Evolutionary conservation across 768 basidiomycete species (phyloP).

Genomic region (Suillus paluster): DNA sequence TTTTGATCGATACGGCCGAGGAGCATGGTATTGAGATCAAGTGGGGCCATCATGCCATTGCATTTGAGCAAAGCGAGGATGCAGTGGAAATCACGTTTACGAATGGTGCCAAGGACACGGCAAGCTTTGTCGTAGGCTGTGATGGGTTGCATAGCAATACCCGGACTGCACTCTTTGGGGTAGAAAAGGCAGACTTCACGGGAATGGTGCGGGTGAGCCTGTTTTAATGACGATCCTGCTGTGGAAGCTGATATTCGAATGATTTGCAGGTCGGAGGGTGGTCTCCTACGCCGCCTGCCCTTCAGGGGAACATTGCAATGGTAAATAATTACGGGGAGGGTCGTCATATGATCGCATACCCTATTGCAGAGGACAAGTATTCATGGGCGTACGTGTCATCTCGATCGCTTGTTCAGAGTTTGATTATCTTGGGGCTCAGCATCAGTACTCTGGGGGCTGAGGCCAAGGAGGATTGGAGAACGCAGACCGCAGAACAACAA

Average conservation of each 20-base stretch:
- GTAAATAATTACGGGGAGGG: conserved; percentile 43
- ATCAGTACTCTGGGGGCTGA: conserved; percentile 34
- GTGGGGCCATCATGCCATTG: conserved; percentile 38
- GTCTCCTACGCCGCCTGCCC: conserved; percentile 27
- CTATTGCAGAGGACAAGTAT: conserved; percentile 32
- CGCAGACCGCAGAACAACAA: conserved; percentile 33
- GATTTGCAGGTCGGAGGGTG: conserved; percentile 39
- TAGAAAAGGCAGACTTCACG: conserved; percentile 38
- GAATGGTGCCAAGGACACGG: conserved; percentile 40
- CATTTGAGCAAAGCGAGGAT: conserved; percentile 32
- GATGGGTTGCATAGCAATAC: conserved; percentile 50
- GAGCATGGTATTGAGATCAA: conserved; percentile 37
- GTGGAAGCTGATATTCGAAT: background rate
- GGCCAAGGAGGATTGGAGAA: conserved; percentile 46
- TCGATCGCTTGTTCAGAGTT: background rate
- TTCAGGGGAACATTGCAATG: conserved; percentile 25
- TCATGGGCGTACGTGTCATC: conserved; percentile 43
- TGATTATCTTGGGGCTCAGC: background rate
- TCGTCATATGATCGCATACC: conserved; percentile 42
- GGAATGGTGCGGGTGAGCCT: conserved; percentile 42
- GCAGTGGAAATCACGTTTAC: conserved; percentile 38
- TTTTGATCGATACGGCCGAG: conserved; percentile 35
- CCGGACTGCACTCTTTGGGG: conserved; percentile 42
- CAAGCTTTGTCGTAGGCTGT: conserved; percentile 46
- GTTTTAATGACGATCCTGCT: background rate